Evolutionary conservation across 192 early-diverging fungal species (phyloP), one percentile per base, ranked within the genome.

Genomic region (Podila clonocystis): DNA sequence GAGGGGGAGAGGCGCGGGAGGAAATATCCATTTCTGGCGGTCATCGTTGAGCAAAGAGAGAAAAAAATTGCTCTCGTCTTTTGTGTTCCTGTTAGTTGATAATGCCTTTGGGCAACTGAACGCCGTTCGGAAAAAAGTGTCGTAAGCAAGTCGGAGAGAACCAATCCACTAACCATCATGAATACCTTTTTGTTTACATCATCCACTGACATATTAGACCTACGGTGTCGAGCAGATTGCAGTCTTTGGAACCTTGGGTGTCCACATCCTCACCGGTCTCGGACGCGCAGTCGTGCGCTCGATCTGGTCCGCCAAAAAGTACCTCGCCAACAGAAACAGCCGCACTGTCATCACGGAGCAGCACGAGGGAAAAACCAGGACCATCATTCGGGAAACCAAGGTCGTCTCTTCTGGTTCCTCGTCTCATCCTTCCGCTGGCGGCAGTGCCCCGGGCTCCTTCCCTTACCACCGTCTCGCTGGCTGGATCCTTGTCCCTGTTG

Each of bases 241-340:
- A n/a, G 84, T 85, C 11, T 82, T 74, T 59, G 84, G 80, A 34
- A 70, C 84, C 1, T 59, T 85, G 13, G 58, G 49, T 3, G 61
- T 75, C 8, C 84, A 85, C 63, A 48, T 85, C n/a, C 38, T 63
- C 9, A 59, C 80, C 5, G 75, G 80, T 31, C 24, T 79, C 30
- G 60, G 64, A 13, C 73, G 66, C 38, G 68, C 72, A 0, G 31
- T 73, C 9, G 70, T 85, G n/a, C 72, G 74, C 36, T 17, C 74
- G 20, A 58, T 75, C 61, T 82, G 80, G 84, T 79, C 74, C 59
- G 62, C 58, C 57, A 82, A 65, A 62, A 50, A 50, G 9, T 69
- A 72, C 52, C 62, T 63, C 50, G 62, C 50, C 26, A 67, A 67
- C 65, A 48, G 64, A 13, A 55, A 71, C 65, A 66, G 63, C 58